Evolutionary conservation across 2,329 filamentous ascomycete species (phyloP).

Genomic region (Aspergillus neotritici): DNA sequence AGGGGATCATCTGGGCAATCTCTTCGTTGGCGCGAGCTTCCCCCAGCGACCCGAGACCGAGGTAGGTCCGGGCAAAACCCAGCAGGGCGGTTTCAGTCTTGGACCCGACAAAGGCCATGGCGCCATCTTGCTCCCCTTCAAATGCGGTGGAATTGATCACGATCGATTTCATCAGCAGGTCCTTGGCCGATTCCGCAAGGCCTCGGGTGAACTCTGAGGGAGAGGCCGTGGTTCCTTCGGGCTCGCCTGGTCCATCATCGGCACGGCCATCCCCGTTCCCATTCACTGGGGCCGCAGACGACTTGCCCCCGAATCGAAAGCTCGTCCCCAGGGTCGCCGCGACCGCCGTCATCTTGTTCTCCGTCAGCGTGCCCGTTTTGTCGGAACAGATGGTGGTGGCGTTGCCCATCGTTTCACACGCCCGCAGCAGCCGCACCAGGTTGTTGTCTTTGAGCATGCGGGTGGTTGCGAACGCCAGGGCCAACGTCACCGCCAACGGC

Average conservation of each 20-base stretch:
- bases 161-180: constrained; percentile 58
- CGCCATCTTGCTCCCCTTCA: constrained; percentile 58
- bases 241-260: too few species aligned
- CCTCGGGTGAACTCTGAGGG: constrained; percentile 50
- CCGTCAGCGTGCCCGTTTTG: constrained; percentile 61
- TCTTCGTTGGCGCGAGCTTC: constrained; percentile 59
- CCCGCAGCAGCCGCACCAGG: constrained; percentile 53
- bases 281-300: constrained; percentile 21
- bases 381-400: constrained; percentile 61
- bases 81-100: constrained; percentile 73
- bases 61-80: constrained; percentile 60
- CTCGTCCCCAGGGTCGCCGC: constrained; percentile 50
- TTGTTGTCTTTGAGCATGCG: constrained; percentile 61
- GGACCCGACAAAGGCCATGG: constrained; percentile 61
- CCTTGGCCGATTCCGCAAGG: constrained; percentile 49
- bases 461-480: constrained; percentile 58
- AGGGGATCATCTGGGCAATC: constrained; percentile 50
- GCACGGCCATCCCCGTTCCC: constrained; percentile 18
- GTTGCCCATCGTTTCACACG: constrained; percentile 61
- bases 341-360: constrained; percentile 59
- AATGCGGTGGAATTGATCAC: constrained; percentile 66
- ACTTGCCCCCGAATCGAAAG: constrained; percentile 41
- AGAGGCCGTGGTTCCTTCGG: constrained; percentile 19
- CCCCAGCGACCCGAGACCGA: constrained; percentile 58
- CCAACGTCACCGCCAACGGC: constrained; percentile 56